Evolutionary conservation across 805 yeast species (phyloP).

Genomic region (Candida orba): DNA sequence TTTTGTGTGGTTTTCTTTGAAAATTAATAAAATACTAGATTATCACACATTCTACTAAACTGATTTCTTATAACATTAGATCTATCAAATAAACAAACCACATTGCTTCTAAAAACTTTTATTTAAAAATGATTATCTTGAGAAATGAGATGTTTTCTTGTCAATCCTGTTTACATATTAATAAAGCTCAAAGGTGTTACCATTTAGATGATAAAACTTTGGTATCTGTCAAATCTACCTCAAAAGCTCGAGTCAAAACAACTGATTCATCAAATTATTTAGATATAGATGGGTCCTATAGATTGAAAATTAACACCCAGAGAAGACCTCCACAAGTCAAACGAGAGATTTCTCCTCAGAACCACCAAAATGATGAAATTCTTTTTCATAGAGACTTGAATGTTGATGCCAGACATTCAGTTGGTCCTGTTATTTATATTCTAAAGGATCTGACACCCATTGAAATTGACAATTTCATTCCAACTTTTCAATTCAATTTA

Average conservation of each 20-base stretch:
- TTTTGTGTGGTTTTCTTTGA: not conserved
- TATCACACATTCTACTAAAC: too few relatives aligned
- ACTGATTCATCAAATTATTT: not conserved
- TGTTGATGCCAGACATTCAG: constrained; percentile 4
- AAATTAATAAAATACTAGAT: too few relatives aligned
- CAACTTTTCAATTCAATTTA: not conserved
- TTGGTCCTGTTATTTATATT: constrained; percentile 9
- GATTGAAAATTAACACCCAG: not conserved
- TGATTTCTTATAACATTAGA: not conserved
- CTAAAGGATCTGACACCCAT: constrained; percentile 5
- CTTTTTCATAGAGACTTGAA: constrained; percentile 8
- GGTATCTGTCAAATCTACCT: constrained; percentile 2
- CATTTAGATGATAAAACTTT: constrained; percentile 1
- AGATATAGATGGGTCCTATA: not conserved
- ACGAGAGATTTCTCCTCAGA: constrained; percentile 1
- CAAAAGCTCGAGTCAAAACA: constrained; percentile 1
- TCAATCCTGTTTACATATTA: constrained; percentile 1
- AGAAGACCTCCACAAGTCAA: constrained; percentile 1
- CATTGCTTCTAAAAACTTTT: not conserved
- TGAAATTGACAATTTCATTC: constrained; percentile 2
- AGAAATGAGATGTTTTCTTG: constrained; percentile 8
- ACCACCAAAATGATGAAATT: constrained; percentile 9
- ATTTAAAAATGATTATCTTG: constrained; percentile 6
- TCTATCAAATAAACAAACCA: not conserved
- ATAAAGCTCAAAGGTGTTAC: constrained; percentile 6